Base-by-base conservation (phyloP, 441 rosid genomes). In the Aquilaria agallochum region DNA sequence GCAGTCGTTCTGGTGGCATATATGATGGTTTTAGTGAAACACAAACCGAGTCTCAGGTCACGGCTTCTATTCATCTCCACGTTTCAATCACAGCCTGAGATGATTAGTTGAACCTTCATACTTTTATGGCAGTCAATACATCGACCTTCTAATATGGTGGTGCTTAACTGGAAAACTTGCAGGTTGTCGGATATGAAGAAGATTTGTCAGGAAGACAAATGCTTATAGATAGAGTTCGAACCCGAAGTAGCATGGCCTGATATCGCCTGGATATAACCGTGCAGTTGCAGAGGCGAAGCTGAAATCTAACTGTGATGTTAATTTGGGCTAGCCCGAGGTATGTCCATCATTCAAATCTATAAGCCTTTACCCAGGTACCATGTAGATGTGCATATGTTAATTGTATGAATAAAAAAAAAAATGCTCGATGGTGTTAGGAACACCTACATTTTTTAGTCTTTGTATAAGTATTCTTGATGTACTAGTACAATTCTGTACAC, bases 11-110 rank as follows among this genome's bases (percentile, higher is more conserved):
- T 31, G 60, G 62, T 63, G 74, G 79, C 75, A 57, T 68, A 34
- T 78, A 79, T 44, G 85, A 85, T 66, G 81, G 80, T 72, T 95
- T 95, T 69, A 95, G 96, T 65, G 98, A 95, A 82, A 95, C 99
- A 13, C 99, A 92, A 76, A 90, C 97, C 13, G 99, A 92, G 13
- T 95, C 98, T 46, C 99, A 92, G 98, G 99, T 92, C 69, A 66
- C 51, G 50, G 60, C 64, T 72, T 58, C 44, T 53, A 69, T 56
- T 54, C 32, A 64, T 50, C 72, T 7, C 49, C 42, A 57, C 54
- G 30, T 55, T 64, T 60, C 36, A 30, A 54, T 58, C 15, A 31
- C 6, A 8, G 42, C 1, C 42, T 36, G 3, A 3, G 42, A 3
- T 36, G 42, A 36, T 36, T 36, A 36, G 5, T 36, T 3, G 42